Percentiles rank a stretch among this genome's conserved stretches.
phyloP scores from a whole-genome alignment of 768 basidiomycete genomes.

The Leccinum incarnatum region DNA sequence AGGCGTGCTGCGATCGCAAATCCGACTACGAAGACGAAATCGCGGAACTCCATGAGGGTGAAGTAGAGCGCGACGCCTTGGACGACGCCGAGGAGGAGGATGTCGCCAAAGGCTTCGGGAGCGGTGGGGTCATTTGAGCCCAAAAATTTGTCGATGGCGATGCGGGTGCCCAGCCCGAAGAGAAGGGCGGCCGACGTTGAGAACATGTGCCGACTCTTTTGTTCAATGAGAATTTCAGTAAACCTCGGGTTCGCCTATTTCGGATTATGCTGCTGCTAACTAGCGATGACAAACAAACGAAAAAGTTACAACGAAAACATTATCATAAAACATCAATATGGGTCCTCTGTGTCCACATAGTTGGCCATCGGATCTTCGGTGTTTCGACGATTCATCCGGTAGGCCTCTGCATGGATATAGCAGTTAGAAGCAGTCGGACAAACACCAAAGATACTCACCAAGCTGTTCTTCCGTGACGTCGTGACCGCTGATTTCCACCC shows the following conservation, averaged over 20 bases:
- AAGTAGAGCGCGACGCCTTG: constrained; percentile 75
- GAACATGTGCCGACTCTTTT: constrained; percentile 35
- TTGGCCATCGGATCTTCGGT: constrained; percentile 92
- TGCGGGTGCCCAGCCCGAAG: constrained; percentile 71
- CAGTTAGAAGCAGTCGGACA: constrained; percentile 8
- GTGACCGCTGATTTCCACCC: constrained; percentile 48
- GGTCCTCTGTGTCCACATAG: constrained; percentile 64
- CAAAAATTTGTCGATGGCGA: constrained; percentile 59
- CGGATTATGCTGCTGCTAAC: background rate
- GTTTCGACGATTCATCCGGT: constrained; percentile 69
- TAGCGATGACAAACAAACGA: background rate
- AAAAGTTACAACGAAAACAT: background rate
- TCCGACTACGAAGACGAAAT: constrained; percentile 54
- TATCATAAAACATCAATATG: constrained; percentile 7
- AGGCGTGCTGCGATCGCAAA: constrained; percentile 61
- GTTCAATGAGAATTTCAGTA: constrained; percentile 12
- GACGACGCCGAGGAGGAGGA: constrained; percentile 67
- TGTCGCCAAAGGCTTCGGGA: constrained; percentile 47
- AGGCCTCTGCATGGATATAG: constrained; percentile 66
- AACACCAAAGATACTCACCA: constrained; percentile 44
- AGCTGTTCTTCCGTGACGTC: constrained; percentile 91
- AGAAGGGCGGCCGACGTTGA: constrained; percentile 66
- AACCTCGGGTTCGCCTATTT: constrained; percentile 20
- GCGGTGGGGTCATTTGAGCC: constrained; percentile 33
- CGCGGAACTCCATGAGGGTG: constrained; percentile 52